Evolutionary conservation across 306 rosid genomes (phyloP).

Genomic region (Citrullus mucosospermus): DNA sequence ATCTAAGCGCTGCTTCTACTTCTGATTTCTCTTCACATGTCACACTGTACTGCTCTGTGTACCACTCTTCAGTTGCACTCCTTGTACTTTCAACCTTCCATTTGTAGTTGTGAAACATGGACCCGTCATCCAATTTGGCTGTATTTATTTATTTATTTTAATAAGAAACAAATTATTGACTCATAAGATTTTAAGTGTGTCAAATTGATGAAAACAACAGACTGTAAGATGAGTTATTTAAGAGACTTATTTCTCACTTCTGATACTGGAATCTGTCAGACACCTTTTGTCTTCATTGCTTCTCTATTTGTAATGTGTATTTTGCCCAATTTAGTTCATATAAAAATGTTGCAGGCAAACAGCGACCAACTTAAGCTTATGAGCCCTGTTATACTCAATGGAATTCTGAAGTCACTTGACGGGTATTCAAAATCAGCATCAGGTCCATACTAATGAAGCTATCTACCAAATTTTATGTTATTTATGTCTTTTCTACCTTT

Average conservation of each 20-base stretch:
- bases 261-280: neutral
- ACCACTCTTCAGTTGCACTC: neutral
- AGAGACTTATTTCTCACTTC: neutral
- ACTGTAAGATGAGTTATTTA: neutral
- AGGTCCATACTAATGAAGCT: constrained; percentile 32
- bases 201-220: neutral
- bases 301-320: neutral
- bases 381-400: constrained; percentile 90
- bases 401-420: constrained; percentile 87
- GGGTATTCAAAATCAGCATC: constrained; percentile 47
- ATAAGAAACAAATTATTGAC: neutral
- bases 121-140: neutral
- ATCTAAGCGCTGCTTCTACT: neutral
- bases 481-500: neutral
- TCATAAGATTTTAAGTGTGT: neutral
- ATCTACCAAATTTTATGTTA: neutral
- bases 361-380: constrained; percentile 76
- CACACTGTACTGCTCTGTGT: neutral
- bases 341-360: constrained; percentile 43
- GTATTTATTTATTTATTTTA: neutral
- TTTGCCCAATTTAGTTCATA: neutral
- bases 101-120: neutral
- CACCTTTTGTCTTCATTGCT: neutral
- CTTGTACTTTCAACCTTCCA: neutral
- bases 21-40: neutral